phyloP scores from a whole-genome alignment of 495 filamentous ascomycete species.

The Hypoxylon subgilvum region DNA sequence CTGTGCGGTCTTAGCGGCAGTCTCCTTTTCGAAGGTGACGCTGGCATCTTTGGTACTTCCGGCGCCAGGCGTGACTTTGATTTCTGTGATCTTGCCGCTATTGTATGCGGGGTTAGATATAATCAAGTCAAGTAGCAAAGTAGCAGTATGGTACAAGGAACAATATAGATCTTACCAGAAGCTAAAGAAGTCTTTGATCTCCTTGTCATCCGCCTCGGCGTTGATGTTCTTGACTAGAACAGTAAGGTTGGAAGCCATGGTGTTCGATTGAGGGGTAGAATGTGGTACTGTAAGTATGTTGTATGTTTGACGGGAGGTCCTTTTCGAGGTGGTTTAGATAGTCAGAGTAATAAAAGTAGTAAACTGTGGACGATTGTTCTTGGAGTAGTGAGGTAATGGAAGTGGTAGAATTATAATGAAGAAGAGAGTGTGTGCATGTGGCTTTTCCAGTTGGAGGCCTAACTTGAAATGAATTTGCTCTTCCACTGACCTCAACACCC shows the following conservation, averaged over 20 bases:
- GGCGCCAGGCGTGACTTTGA: slow-evolving; percentile 74
- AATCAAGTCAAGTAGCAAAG: not conserved
- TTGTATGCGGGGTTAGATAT: slow-evolving; percentile 36
- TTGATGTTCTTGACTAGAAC: slow-evolving; percentile 81
- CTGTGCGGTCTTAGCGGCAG: slow-evolving; percentile 92
- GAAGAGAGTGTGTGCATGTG: too few relatives aligned
- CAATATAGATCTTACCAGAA: slow-evolving; percentile 75
- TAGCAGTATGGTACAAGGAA: not conserved
- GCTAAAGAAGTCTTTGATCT: slow-evolving; percentile 96
- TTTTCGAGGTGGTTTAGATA: too few relatives aligned
- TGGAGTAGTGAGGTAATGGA: too few relatives aligned
- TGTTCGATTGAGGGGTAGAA: slow-evolving; percentile 25
- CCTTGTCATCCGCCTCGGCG: slow-evolving; percentile 77
- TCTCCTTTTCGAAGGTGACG: slow-evolving; percentile 94
- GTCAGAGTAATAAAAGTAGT: too few relatives aligned
- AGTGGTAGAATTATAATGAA: not conserved
- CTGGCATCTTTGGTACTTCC: slow-evolving; percentile 75
- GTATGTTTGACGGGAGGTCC: too few relatives aligned
- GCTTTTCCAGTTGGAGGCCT: slow-evolving; percentile 32
- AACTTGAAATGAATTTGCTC: too few relatives aligned
- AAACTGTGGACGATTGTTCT: too few relatives aligned
- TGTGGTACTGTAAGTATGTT: too few relatives aligned
- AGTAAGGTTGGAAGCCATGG: slow-evolving; percentile 48
- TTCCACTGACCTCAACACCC: slow-evolving; percentile 10
- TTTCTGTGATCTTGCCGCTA: slow-evolving; percentile 87